Conservation (phyloP, 495 filamentous ascomycete species). For the Monascus purpureus region DNA sequence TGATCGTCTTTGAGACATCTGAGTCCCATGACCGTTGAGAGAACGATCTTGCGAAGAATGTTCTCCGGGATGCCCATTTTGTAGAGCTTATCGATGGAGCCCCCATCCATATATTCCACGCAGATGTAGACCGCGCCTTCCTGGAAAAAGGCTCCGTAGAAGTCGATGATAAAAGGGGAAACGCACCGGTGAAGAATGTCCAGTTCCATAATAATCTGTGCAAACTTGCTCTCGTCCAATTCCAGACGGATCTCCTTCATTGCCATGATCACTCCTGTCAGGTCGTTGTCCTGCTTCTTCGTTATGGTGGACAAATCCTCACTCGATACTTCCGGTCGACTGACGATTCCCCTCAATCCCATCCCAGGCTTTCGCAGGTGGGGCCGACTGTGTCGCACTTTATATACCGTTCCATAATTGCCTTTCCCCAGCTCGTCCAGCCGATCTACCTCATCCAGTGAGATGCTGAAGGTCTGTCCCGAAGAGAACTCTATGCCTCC, state of each 20-base stretch:
- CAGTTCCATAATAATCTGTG: slow-evolving; percentile 95
- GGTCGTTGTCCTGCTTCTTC: slow-evolving; percentile 16
- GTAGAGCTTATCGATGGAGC: slow-evolving; percentile 96
- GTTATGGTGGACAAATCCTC: slow-evolving; percentile 6
- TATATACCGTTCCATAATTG: slow-evolving; percentile 97
- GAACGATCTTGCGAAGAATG: slow-evolving; percentile 78
- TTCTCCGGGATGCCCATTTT: slow-evolving; percentile 82
- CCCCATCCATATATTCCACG: slow-evolving; percentile 98
- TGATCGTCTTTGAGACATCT: slow-evolving; percentile 94
- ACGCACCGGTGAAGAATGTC: slow-evolving; percentile 92
- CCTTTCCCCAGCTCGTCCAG: slow-evolving; percentile 94
- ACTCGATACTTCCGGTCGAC: slow-evolving; percentile 17
- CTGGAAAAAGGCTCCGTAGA: slow-evolving; percentile 98
- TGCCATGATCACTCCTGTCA: slow-evolving; percentile 76
- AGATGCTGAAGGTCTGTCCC: slow-evolving; percentile 84
- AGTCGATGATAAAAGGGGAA: slow-evolving; percentile 94
- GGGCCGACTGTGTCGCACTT: slow-evolving; percentile 75
- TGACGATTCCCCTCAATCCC: slow-evolving; percentile 52
- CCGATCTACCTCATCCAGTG: slow-evolving; percentile 88
- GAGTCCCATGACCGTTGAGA: slow-evolving; percentile 83
- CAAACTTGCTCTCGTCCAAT: slow-evolving; percentile 90
- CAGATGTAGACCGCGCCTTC: slow-evolving; percentile 99
- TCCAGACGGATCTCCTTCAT: slow-evolving; percentile 99
- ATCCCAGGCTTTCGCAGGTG: slow-evolving; percentile 64
- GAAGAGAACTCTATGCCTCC: slow-evolving; percentile 85